Evolutionary conservation across 495 filamentous ascomycete species (phyloP).

Genomic region (Rhypophila decipiens): DNA sequence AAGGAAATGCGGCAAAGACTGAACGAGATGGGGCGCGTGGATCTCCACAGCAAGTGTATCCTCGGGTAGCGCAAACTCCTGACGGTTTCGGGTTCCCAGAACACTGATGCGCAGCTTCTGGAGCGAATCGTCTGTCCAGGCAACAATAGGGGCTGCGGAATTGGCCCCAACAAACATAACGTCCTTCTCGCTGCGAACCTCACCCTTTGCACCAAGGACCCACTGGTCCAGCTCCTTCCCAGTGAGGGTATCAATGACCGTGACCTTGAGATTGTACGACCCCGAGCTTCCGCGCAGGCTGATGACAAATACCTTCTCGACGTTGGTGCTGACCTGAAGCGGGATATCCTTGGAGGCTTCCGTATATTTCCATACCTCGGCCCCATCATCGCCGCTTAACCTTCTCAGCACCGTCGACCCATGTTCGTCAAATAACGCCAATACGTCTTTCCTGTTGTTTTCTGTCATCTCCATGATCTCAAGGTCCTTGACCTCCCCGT

Average conservation of each 20-base stretch:
- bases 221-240: slow-evolving; percentile 62
- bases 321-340: slow-evolving; percentile 71
- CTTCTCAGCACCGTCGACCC: slow-evolving; percentile 54
- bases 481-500: slow-evolving; percentile 61
- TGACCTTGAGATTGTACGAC: slow-evolving; percentile 68
- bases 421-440: slow-evolving; percentile 60
- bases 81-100: slow-evolving; percentile 62
- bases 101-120: slow-evolving; percentile 72
- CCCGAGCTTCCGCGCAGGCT: slow-evolving; percentile 62
- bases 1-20: slow-evolving; percentile 71
- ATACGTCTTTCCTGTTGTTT: slow-evolving; percentile 57
- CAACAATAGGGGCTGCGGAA: slow-evolving; percentile 72
- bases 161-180: slow-evolving; percentile 79
- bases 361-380: slow-evolving; percentile 67
- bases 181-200: slow-evolving; percentile 58
- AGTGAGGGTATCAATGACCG: slow-evolving; percentile 60
- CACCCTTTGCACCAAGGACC: slow-evolving; percentile 62
- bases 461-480: slow-evolving; percentile 72
- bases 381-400: slow-evolving; percentile 66
- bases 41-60: slow-evolving; percentile 60
- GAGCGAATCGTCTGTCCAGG: slow-evolving; percentile 67
- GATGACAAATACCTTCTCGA: slow-evolving; percentile 68
- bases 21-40: slow-evolving; percentile 64
- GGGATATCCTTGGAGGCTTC: slow-evolving; percentile 64
- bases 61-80: slow-evolving; percentile 48